A percentile compares a stretch with the other conserved stretches of the same genome.
These are phyloP conservation scores for Carnegiea gigantea DNA, from an alignment of 179 eudicot species.

Conservation along the genomic window DNA sequence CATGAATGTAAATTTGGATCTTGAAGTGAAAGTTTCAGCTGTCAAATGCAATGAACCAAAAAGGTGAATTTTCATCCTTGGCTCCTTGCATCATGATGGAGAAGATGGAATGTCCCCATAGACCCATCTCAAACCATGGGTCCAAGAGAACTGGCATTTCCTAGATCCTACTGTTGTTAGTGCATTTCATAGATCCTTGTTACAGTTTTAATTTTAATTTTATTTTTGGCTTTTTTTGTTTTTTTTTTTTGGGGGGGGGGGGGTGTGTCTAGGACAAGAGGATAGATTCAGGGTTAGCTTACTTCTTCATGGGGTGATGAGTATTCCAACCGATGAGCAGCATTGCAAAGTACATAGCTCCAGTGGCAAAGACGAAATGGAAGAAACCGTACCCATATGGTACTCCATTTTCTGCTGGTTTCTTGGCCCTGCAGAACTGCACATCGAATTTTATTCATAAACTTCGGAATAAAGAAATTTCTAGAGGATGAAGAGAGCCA, in stretches of 20 bases:
- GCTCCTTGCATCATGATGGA: not conserved
- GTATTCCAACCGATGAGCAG: conserved; percentile 79
- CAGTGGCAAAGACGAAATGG: conserved; percentile 84
- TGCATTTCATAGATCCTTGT: too few relatives aligned
- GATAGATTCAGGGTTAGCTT: conserved; percentile 21
- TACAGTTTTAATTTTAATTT: too few relatives aligned
- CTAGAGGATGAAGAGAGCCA: not conserved
- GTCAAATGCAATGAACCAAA: too few relatives aligned
- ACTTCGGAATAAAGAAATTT: not conserved
- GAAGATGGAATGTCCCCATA: not conserved
- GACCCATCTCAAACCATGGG: too few relatives aligned
- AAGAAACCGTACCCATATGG: conserved; percentile 90
- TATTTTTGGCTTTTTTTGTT: too few relatives aligned
- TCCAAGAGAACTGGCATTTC: not conserved
- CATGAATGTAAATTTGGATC: too few relatives aligned
- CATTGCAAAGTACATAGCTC: conserved; percentile 90
- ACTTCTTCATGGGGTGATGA: conserved; percentile 74
- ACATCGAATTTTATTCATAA: not conserved
- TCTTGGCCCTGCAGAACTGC: conserved; percentile 65
- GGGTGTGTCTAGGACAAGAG: not conserved
- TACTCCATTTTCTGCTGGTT: conserved; percentile 56
- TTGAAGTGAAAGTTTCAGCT: too few relatives aligned
- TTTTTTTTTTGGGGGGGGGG: not conserved
- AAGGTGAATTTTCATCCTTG: too few relatives aligned
- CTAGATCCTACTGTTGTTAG: not conserved